phyloP scores from a whole-genome alignment of 768 basidiomycete species.

The Xerocomellus dryophilus region DNA sequence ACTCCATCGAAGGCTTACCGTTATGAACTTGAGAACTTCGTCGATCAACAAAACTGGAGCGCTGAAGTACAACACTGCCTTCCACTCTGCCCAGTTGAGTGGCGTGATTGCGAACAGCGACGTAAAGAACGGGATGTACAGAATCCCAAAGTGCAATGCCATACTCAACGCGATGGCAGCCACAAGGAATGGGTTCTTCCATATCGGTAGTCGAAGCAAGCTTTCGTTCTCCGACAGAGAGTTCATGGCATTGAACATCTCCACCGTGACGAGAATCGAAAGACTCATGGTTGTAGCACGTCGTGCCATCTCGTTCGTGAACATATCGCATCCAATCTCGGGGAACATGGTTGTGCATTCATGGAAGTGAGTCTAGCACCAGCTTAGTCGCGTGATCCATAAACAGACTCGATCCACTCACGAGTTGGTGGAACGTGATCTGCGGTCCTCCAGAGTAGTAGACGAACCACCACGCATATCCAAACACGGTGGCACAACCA shows the following conservation, averaged over 20 bases:
- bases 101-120: conserved; percentile 88
- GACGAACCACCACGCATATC: conserved; percentile 99
- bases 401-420: conserved; percentile 41
- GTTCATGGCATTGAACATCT: conserved; percentile 99
- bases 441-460: conserved; percentile 88
- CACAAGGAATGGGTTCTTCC: conserved; percentile 93
- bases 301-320: conserved; percentile 80
- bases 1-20: conserved; percentile 44
- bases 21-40: conserved; percentile 82
- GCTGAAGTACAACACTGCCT: conserved; percentile 84
- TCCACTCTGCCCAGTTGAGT: conserved; percentile 94
- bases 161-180: conserved; percentile 88
- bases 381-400: conserved; percentile 2
- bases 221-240: conserved; percentile 97
- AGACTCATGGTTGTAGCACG: conserved; percentile 94
- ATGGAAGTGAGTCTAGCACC: conserved; percentile 87
- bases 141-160: conserved; percentile 88
- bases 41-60: conserved; percentile 88
- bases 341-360: conserved; percentile 81
- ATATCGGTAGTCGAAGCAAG: conserved; percentile 80
- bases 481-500: conserved; percentile 91
- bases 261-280: conserved; percentile 92
- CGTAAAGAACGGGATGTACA: conserved; percentile 97
- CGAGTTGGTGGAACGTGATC: conserved; percentile 90
- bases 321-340: conserved; percentile 94